A percentile compares a stretch with the other conserved stretches of the same genome.
These are phyloP conservation scores for Rhodotorula sp. DNA, from an alignment of 1,284 basidiomycete genomes.

Conservation along the genomic window DNA sequence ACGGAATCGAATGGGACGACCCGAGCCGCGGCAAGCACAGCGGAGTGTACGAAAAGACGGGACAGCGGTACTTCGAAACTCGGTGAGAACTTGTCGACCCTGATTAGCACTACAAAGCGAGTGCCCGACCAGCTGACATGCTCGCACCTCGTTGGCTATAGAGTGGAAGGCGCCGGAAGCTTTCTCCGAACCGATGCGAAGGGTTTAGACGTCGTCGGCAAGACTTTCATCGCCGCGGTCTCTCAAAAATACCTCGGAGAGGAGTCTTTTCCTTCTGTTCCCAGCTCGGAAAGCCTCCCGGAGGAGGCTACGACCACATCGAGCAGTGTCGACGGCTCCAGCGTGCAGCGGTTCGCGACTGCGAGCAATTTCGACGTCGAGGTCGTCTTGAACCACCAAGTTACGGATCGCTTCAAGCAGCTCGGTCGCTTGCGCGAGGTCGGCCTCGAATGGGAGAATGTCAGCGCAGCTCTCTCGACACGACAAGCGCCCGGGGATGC, in stretches of 20 bases:
- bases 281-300: neutral
- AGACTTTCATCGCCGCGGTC: conserved; percentile 72
- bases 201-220: conserved; percentile 55
- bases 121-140: neutral
- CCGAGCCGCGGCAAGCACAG: conserved; percentile 77
- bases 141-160: fast-evolving
- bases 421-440: conserved; percentile 69
- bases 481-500: neutral
- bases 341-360: conserved; percentile 49
- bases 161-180: conserved; percentile 47
- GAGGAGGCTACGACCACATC: neutral
- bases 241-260: conserved; percentile 69
- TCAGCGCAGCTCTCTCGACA: conserved; percentile 52
- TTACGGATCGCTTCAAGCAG: conserved; percentile 66
- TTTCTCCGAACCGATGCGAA: conserved; percentile 42
- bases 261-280: neutral
- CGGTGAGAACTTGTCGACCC: conserved; percentile 54
- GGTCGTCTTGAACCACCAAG: conserved; percentile 75
- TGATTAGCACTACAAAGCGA: neutral
- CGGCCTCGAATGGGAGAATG: conserved; percentile 68
- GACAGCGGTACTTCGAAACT: conserved; percentile 73
- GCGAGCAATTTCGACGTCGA: conserved; percentile 65
- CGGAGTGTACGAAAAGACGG: conserved; percentile 65
- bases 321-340: conserved; percentile 49
- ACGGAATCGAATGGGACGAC: conserved; percentile 95